Conservation (phyloP, 148 eudicot genomes). For the Nepenthes gracilis region DNA sequence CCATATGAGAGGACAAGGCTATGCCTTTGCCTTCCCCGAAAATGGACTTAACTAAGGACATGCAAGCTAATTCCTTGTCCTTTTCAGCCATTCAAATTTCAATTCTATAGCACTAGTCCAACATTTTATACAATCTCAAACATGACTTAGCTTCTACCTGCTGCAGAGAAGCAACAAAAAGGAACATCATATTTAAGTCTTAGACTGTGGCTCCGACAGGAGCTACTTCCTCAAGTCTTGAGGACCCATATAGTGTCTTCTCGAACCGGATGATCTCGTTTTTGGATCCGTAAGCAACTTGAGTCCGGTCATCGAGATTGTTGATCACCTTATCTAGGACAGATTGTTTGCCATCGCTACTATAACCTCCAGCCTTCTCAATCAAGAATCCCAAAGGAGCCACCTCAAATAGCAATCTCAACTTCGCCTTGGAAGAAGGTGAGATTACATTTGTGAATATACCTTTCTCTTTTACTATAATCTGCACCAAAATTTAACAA, state of each 20-base stretch:
- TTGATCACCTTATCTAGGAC: constrained; percentile 66
- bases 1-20: too few relatives aligned
- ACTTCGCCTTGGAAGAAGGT: constrained; percentile 86
- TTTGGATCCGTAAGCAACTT: constrained; percentile 95
- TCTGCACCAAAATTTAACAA: constrained; percentile 23
- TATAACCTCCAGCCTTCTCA: constrained; percentile 88
- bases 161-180: too few relatives aligned
- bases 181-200: not conserved
- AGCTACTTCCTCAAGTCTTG: constrained; percentile 71
- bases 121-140: too few relatives aligned
- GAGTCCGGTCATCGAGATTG: constrained; percentile 85
- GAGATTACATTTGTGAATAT: constrained; percentile 89
- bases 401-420: constrained; percentile 88
- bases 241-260: constrained; percentile 83
- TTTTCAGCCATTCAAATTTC: too few relatives aligned
- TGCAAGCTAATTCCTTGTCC: too few relatives aligned
- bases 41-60: too few relatives aligned
- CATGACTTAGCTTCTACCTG: too few relatives aligned
- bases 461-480: constrained; percentile 97
- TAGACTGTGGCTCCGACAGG: constrained; percentile 87
- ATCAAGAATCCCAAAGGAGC: constrained; percentile 90
- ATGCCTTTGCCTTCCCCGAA: too few relatives aligned
- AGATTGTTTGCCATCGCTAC: constrained; percentile 88
- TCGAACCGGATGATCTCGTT: constrained; percentile 89
- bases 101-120: too few relatives aligned